phyloP scores from a whole-genome alignment of 768 basidiomycete genomes.

The Zangia roseola region DNA sequence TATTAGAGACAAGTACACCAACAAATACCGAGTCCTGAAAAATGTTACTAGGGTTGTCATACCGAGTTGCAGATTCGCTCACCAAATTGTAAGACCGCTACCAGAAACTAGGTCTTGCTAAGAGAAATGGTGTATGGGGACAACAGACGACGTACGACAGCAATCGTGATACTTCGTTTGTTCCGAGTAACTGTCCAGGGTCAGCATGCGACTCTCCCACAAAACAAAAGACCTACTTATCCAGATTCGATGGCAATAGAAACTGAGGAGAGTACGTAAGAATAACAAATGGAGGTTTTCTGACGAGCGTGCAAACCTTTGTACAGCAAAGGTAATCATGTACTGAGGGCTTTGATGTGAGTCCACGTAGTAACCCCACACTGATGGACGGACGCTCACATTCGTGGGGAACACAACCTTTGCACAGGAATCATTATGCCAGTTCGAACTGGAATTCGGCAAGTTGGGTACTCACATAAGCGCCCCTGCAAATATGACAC shows the following conservation, averaged over 20 bases:
- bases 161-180: background rate
- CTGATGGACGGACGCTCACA: background rate
- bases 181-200: background rate
- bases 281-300: background rate
- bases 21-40: conserved; percentile 11
- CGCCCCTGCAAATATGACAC: conserved; percentile 3
- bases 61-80: background rate
- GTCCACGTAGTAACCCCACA: background rate
- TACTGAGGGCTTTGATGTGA: conserved; percentile 3
- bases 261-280: background rate
- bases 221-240: conserved; percentile 7
- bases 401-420: conserved; percentile 6
- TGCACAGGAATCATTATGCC: background rate
- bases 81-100: conserved; percentile 5
- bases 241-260: conserved; percentile 20
- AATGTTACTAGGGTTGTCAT: background rate
- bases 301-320: conserved; percentile 3
- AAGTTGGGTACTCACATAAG: conserved; percentile 1
- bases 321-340: conserved; percentile 5
- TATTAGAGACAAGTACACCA: background rate
- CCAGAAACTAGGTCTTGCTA: background rate
- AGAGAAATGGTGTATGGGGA: background rate
- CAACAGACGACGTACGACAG: background rate
- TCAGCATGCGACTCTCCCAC: background rate
- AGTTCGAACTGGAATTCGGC: background rate